A percentile compares a stretch with the other conserved stretches of the same genome.
Conservation (phyloP, 164 flowering plant genomes). For the Amborella trichopoda region DNA sequence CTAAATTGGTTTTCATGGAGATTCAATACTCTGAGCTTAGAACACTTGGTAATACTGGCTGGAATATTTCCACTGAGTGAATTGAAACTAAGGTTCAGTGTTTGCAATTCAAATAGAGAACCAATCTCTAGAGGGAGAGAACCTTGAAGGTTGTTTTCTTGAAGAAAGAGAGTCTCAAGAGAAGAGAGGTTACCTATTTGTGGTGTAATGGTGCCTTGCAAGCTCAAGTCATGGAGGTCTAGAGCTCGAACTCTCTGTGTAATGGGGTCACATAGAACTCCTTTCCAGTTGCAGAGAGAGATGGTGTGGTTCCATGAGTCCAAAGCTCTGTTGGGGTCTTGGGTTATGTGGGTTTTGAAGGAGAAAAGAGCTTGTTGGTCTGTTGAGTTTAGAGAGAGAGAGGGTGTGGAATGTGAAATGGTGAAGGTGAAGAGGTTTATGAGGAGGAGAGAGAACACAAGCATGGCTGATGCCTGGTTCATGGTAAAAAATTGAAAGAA, state of each 20-base stretch:
- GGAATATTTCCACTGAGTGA: conserved; percentile 15
- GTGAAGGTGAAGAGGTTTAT: too few species aligned
- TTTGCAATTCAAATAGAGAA: conserved; percentile 2
- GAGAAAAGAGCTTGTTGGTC: conserved; percentile 8
- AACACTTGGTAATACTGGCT: conserved; percentile 5
- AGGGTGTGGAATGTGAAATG: too few species aligned
- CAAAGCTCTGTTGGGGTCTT: conserved; percentile 9
- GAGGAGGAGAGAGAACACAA: too few species aligned
- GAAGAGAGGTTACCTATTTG: conserved; percentile 12
- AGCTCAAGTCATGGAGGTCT: conserved; percentile 2
- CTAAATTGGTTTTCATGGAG: conserved; percentile 7
- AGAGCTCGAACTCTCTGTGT: conserved; percentile 12
- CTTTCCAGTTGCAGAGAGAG: conserved; percentile 15
- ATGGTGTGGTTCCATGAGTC: conserved; percentile 11
- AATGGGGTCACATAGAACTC: conserved; percentile 8
- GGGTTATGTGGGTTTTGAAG: conserved; percentile 7
- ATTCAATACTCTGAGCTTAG: conserved; percentile 1
- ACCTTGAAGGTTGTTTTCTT: conserved; percentile 10
- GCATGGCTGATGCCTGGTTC: too few species aligned
- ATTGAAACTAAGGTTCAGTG: conserved; percentile 4
- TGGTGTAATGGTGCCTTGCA: conserved; percentile 12
- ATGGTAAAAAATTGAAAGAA: too few species aligned
- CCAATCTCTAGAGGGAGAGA: conserved; percentile 5
- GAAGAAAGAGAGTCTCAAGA: conserved; percentile 5
- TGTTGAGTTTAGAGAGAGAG: too few species aligned